phyloP scores from a whole-genome alignment of 495 filamentous ascomycete species.

The Hypomontagnella submonticulosa region DNA sequence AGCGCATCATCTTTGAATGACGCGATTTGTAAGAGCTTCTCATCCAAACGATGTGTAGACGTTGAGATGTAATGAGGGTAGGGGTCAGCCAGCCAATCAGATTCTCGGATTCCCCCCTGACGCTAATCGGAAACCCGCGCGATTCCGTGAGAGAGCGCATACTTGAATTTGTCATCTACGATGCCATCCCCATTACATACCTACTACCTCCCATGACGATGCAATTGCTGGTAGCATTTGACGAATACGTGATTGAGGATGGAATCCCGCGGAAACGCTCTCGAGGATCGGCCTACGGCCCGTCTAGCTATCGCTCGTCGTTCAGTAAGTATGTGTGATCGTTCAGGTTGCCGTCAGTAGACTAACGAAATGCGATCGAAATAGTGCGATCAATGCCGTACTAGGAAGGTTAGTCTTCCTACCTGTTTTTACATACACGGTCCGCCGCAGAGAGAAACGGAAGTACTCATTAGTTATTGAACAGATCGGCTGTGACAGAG shows the following conservation, averaged over 20 bases:
- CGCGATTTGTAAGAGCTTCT: too few relatives aligned
- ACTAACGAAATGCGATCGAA: neutral
- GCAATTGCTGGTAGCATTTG: neutral
- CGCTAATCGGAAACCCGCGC: conserved; percentile 14
- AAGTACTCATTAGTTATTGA: neutral
- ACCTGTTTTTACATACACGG: neutral
- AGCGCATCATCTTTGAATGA: neutral
- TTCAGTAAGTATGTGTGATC: neutral
- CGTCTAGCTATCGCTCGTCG: conserved; percentile 5
- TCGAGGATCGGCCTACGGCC: neutral
- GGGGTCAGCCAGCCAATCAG: conserved; percentile 2
- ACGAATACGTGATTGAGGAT: neutral
- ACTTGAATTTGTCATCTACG: conserved; percentile 4
- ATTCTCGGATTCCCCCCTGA: conserved; percentile 1
- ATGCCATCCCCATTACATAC: neutral
- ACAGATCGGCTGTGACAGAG: conserved; percentile 15
- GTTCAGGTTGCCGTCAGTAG: neutral
- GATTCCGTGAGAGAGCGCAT: neutral
- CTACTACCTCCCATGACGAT: neutral
- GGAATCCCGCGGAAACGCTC: conserved; percentile 11
- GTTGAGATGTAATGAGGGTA: neutral
- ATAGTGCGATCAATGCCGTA: conserved; percentile 20
- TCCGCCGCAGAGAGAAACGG: neutral
- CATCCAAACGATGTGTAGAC: neutral
- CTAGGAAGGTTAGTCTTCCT: conserved; percentile 2